Conservation (phyloP, 1,284 basidiomycete genomes). For the Rhizopogon parksii region DNA sequence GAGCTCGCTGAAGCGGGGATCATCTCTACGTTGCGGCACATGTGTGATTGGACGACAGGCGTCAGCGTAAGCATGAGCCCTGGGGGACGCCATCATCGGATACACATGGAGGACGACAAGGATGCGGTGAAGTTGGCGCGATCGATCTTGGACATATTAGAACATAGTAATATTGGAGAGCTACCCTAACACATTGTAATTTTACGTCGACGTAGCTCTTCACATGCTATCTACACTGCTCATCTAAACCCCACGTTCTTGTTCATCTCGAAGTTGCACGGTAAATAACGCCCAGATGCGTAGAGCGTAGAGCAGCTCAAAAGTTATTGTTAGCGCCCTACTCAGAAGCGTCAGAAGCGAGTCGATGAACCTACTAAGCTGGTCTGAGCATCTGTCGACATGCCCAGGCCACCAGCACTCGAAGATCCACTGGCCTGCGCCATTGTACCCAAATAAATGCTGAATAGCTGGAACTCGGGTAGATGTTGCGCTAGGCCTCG, state of each 20-base stretch:
- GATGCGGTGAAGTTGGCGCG: slow-evolving; percentile 51
- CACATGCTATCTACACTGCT: neutral
- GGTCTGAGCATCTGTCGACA: too few species aligned
- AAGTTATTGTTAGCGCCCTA: too few species aligned
- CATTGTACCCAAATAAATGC: too few species aligned
- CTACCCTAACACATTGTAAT: slow-evolving; percentile 8
- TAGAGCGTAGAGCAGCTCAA: too few species aligned
- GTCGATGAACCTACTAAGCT: too few species aligned
- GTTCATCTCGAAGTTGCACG: too few species aligned
- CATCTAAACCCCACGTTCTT: neutral
- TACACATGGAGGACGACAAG: slow-evolving; percentile 41
- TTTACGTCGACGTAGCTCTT: neutral
- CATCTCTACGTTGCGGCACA: slow-evolving; percentile 36
- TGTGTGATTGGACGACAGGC: slow-evolving; percentile 44
- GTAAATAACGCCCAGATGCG: too few species aligned
- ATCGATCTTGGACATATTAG: slow-evolving; percentile 42
- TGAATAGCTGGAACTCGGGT: too few species aligned
- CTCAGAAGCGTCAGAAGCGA: too few species aligned
- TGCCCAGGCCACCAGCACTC: too few species aligned
- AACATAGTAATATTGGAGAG: slow-evolving; percentile 19
- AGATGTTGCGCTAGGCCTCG: too few species aligned
- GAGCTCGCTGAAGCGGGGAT: slow-evolving; percentile 39
- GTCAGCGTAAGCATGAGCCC: slow-evolving; percentile 17
- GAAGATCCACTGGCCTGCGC: too few species aligned
- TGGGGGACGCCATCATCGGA: slow-evolving; percentile 20